These are phyloP conservation scores for Ilyonectria sp. DNA, from an alignment of 2,329 filamentous ascomycete species.

Conservation along the genomic window DNA sequence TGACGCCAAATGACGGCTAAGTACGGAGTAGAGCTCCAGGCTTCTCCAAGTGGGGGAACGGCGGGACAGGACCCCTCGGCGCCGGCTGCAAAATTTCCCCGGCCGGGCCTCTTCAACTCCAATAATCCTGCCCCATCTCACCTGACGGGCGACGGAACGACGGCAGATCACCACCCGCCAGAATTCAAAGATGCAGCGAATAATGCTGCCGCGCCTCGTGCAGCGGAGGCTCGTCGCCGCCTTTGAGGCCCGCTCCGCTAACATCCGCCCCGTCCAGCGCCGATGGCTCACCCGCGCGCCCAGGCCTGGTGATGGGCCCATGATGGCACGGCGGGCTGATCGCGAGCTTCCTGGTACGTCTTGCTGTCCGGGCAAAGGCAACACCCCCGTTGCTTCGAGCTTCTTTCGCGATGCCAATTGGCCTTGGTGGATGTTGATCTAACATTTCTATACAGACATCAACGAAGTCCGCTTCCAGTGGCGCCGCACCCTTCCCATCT, in stretches of 20 bases:
- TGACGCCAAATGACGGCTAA: conserved; percentile 43
- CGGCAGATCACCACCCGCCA: conserved; percentile 11
- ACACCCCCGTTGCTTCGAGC: background rate
- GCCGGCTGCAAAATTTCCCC: conserved; percentile 49
- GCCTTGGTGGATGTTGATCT: background rate
- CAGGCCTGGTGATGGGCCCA: conserved; percentile 71
- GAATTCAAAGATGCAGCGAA: conserved; percentile 42
- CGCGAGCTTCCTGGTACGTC: conserved; percentile 74
- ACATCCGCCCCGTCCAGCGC: conserved; percentile 53
- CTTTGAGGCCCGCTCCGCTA: conserved; percentile 39
- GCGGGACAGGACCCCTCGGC: conserved; percentile 29
- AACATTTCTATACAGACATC: conserved; percentile 53
- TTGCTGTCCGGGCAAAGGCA: background rate
- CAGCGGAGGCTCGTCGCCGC: conserved; percentile 45
- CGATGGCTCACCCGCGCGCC: conserved; percentile 69
- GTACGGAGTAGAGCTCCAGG: too few relatives aligned
- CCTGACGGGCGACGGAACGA: conserved; percentile 35
- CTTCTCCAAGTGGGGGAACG: background rate
- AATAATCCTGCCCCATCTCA: conserved; percentile 34
- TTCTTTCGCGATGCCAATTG: conserved; percentile 14
- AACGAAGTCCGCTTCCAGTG: conserved; percentile 69
- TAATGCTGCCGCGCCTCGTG: conserved; percentile 45
- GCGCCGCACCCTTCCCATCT: conserved; percentile 84
- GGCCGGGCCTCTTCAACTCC: conserved; percentile 24
- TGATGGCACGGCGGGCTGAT: conserved; percentile 76